These are phyloP conservation scores for Incumbomyces delicatus DNA, from an alignment of 2,329 filamentous ascomycete species.

Conservation along the genomic window DNA sequence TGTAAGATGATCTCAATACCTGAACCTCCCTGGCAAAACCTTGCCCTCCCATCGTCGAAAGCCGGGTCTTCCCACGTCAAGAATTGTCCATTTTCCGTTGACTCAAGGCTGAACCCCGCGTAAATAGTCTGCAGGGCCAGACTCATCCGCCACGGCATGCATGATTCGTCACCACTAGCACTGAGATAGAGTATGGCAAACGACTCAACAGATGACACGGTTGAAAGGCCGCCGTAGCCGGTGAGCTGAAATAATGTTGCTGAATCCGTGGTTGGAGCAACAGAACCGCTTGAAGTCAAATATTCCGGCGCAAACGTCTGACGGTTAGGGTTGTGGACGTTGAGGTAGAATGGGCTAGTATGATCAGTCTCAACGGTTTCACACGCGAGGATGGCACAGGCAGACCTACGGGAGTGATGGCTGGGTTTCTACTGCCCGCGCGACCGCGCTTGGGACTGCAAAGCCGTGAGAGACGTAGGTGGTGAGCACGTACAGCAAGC, in stretches of 20 bases:
- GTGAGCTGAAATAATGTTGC: not conserved
- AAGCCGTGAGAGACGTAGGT: too few relatives aligned
- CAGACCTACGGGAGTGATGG: too few relatives aligned
- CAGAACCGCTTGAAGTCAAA: not conserved
- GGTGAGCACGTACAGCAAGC: too few relatives aligned
- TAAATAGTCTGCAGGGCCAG: not conserved
- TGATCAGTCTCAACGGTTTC: not conserved
- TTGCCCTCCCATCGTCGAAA: not conserved
- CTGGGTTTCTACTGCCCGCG: too few relatives aligned
- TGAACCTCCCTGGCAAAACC: not conserved
- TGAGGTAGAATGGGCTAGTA: not conserved
- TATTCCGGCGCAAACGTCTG: not conserved
- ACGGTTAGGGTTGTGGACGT: not conserved
- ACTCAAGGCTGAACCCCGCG: not conserved
- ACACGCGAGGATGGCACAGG: too few relatives aligned
- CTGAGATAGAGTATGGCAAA: not conserved
- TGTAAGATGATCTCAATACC: not conserved
- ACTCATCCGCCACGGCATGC: not conserved
- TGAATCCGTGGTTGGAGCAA: not conserved
- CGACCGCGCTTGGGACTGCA: too few relatives aligned
- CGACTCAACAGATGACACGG: not conserved
- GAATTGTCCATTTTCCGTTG: not conserved
- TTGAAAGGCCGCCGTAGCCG: not conserved
- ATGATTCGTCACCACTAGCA: not conserved
- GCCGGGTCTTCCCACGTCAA: not conserved